Evolutionary conservation across 805 yeast genomes (phyloP), one percentile per base, ranked within the genome.

Genomic region (Ogataea corticis): DNA sequence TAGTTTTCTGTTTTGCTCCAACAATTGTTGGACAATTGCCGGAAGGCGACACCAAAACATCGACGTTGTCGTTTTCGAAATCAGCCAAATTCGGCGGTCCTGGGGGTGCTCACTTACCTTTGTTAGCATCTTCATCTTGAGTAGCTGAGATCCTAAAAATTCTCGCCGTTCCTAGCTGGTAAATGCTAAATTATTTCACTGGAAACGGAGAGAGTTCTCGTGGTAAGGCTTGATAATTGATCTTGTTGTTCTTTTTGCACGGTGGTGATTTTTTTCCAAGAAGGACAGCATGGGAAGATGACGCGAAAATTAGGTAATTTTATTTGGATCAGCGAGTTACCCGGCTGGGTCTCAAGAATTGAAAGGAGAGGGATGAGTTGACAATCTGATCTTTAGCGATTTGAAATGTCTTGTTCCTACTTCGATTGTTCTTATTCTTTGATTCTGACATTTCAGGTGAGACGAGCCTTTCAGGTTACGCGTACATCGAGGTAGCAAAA

Each of bases 71-170:
- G 25, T 21, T 21, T 21, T 21, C 7, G 25, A 21, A 21, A 21
- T 5, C 5, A 5, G 25, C 25, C 31, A 28, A 7, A 12, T n/a
- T n/a, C 31, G 11, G 13, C 14, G 13, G 31, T 28, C 7, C 31
- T 4, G n/a, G 7, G 23, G 17, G n/a, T 12, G 13, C 13, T 9
- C 7, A 66, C 81, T 27, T 68, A 77, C 83, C 75, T 83, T 83
- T 32, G 88, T 83, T 59, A 83, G 75, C 91, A 86, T 83, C 83
- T 86, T 87, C 95, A 86, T 86, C 67, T 72, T 79, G 73, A 30
- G 29, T 30, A 29, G 41, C 41, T 25, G 29, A 30, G 18, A 16
- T 15, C 12, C 32, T 5, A 25, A 14, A 15, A 21, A 15, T 6
- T 37, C 16, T 28, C 27, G 40, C 40, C 14, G 40, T 32, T 11